Percentiles rank a stretch among this genome's conserved stretches.
These are phyloP conservation scores for Linnemannia elongata DNA, from an alignment of 192 early-diverging fungal genomes.

Conservation along the genomic window DNA sequence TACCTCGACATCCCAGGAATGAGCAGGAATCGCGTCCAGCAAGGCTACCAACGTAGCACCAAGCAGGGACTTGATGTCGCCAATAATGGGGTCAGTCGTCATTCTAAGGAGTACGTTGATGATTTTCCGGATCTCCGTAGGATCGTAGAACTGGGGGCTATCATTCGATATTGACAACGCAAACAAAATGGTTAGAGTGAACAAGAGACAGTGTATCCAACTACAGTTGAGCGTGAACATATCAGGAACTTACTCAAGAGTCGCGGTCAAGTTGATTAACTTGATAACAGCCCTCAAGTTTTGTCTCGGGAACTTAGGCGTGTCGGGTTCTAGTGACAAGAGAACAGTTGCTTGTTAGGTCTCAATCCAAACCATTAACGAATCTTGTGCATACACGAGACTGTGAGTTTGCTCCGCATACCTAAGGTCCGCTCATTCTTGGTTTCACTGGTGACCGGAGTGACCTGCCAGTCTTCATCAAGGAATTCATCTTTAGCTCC, in stretches of 20 bases:
- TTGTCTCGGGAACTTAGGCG: slow-evolving; percentile 33
- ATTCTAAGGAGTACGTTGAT: slow-evolving; percentile 32
- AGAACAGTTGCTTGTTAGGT: not conserved
- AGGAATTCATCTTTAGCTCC: slow-evolving; percentile 38
- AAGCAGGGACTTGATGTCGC: slow-evolving; percentile 36
- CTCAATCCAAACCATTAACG: not conserved
- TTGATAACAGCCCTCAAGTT: slow-evolving; percentile 40
- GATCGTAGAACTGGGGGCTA: slow-evolving; percentile 42
- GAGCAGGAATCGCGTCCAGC: slow-evolving; percentile 24
- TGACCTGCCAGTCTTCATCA: slow-evolving; percentile 24
- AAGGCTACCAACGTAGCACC: slow-evolving; percentile 37
- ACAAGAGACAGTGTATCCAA: not conserved
- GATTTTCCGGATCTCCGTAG: slow-evolving; percentile 27
- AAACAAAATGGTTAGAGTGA: not conserved
- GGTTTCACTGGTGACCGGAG: slow-evolving; percentile 25
- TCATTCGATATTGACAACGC: not conserved
- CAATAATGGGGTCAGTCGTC: slow-evolving; percentile 53
- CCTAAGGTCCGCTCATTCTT: slow-evolving; percentile 12
- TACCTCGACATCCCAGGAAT: slow-evolving; percentile 34
- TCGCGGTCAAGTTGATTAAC: slow-evolving; percentile 42
- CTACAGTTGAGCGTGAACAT: not conserved
- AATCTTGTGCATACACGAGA: too few relatives aligned
- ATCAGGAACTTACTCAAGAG: slow-evolving; percentile 33
- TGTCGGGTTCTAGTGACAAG: slow-evolving; percentile 14
- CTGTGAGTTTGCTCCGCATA: slow-evolving; percentile 9